Evolutionary conservation across 495 filamentous ascomycete genomes (phyloP), one percentile per base, ranked within the genome.

Genomic region (Xylaria castorea): DNA sequence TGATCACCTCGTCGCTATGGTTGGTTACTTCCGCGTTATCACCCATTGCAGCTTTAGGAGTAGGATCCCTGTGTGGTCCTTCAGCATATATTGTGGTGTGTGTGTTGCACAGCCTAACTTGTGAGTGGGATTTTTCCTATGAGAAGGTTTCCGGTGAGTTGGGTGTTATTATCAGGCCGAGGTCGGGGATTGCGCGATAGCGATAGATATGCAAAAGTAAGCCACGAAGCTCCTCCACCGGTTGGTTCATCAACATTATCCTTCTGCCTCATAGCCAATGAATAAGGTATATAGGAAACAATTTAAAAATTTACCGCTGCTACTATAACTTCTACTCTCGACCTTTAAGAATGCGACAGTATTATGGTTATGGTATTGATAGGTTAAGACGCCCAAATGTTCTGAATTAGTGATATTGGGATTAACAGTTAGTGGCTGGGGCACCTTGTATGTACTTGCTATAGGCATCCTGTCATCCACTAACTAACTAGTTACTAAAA

Each of bases 1-100:
- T 76, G 55, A 78, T 81, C 12, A 30, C 65, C 55, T 68, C 71
- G 58, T 73, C 71, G 65, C 32, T 57, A 48, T 68, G 55, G 55
- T 51, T 25, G 65, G 25, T 51, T 61, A 53, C 4, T 58, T 62
- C 65, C 4, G 38, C 46, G 57, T 42, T 73, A 57, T 73, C 71
- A 16, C 53, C 71, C 71, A 73, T 73, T 60, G 51, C 36, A 14
- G 62, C 20, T 51, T 48, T 42, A 34, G 46, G 20, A 55, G 57
- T 1, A 2, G 5, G 34, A 18, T 40, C 9, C 34, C 20, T 12
- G 12, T 4, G 38, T n/a, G 36, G 22, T n/a, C 22, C n/a, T 34
- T n/a, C 20, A 22, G 16, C 25, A 32, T 6, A 2, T 44, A 44
- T 30, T 34, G 48, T 48, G 20, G 38, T 40, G 34, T 30, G 30